Conservation (phyloP, 2,329 filamentous ascomycete species). For the Ophiocordyceps camponoti-rufipedis region DNA sequence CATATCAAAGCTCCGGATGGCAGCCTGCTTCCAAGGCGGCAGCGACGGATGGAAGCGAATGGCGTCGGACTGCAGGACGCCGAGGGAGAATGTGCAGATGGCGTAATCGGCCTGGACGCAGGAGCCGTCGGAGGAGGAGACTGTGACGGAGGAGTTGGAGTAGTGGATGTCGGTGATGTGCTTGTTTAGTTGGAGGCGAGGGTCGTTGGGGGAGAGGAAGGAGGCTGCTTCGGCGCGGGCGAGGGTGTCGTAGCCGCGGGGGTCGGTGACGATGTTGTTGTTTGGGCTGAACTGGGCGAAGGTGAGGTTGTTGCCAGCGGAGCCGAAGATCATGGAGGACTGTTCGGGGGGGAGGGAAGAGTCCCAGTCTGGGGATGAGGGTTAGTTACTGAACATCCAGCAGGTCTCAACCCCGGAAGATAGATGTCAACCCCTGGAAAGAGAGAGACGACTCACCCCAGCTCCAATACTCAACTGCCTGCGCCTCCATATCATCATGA, state of each 20-base stretch:
- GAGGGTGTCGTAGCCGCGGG: constrained; percentile 40
- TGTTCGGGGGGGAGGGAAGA: constrained; percentile 35
- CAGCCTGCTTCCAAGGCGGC: constrained; percentile 44
- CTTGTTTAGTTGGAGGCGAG: constrained; percentile 38
- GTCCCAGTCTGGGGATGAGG: constrained; percentile 32
- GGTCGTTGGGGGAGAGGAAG: constrained; percentile 37
- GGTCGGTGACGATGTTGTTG: constrained; percentile 43
- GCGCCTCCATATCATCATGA: constrained; percentile 29
- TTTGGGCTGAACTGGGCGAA: constrained; percentile 43
- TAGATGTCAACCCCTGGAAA: too few species aligned
- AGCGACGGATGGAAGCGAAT: constrained; percentile 39
- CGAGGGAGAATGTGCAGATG: constrained; percentile 49
- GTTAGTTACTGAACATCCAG: too few species aligned
- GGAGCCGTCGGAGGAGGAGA: constrained; percentile 31
- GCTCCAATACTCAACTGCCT: constrained; percentile 42
- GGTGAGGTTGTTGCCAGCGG: constrained; percentile 38
- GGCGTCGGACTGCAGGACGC: constrained; percentile 44
- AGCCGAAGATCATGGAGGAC: constrained; percentile 34
- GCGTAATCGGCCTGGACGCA: constrained; percentile 43
- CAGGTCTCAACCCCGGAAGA: too few species aligned
- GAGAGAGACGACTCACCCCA: constrained; percentile 19
- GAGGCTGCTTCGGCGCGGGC: constrained; percentile 36
- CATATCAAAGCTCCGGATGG: constrained; percentile 48
- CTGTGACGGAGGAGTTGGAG: constrained; percentile 28
- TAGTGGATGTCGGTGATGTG: constrained; percentile 36